phyloP scores from a whole-genome alignment of 192 early-diverging fungal genomes.

The Podila epicladia region DNA sequence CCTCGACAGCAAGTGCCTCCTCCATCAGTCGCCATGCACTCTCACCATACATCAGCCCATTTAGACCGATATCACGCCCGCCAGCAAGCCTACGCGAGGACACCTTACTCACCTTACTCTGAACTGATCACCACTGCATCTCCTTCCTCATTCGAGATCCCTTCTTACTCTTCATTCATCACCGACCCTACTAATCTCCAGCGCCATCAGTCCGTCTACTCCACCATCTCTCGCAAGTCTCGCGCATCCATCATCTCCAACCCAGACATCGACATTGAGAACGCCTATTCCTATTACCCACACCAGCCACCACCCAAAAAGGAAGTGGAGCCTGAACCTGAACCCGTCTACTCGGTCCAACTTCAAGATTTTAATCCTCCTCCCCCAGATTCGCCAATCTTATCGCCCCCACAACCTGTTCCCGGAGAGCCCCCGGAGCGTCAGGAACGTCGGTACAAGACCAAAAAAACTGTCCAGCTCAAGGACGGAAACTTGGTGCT shows the following conservation, averaged over 20 bases:
- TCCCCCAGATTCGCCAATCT: conserved; percentile 39
- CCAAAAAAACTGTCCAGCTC: conserved; percentile 65
- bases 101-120: not conserved
- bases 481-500: conserved; percentile 75
- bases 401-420: conserved; percentile 44
- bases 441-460: conserved; percentile 62
- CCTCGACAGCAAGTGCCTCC: conserved; percentile 12
- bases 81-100: conserved; percentile 8
- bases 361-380: conserved; percentile 35
- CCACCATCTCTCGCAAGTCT: conserved; percentile 30
- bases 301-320: conserved; percentile 15
- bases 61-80: conserved; percentile 4
- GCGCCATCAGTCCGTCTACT: conserved; percentile 39
- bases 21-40: not conserved
- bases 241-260: conserved; percentile 35
- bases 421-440: conserved; percentile 54
- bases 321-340: conserved; percentile 16
- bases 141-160: conserved; percentile 19
- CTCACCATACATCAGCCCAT: not conserved
- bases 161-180: conserved; percentile 41
- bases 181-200: conserved; percentile 22
- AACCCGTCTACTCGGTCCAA: conserved; percentile 23
- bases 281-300: conserved; percentile 41
- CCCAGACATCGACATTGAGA: conserved; percentile 41
- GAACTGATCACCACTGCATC: not conserved